These are phyloP conservation scores for Monilinia fructigena DNA, from an alignment of 2,329 filamentous ascomycete species.

Conservation along the genomic window DNA sequence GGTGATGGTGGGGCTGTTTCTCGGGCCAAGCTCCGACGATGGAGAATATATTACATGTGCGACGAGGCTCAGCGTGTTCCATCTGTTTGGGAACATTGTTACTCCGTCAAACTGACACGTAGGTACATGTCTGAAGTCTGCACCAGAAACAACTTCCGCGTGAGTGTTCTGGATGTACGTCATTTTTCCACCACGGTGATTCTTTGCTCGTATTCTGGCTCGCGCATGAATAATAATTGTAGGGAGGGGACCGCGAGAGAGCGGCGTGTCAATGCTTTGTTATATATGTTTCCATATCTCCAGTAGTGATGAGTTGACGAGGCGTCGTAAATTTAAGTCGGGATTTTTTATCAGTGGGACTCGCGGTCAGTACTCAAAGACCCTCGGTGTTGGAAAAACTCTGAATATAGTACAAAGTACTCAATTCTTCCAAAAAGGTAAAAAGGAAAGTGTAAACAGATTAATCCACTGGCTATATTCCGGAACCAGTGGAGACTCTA, in stretches of 20 bases:
- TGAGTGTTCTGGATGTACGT: neutral
- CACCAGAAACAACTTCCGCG: neutral
- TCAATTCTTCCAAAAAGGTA: neutral
- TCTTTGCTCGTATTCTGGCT: neutral
- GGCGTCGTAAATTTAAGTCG: neutral
- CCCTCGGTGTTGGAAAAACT: no score
- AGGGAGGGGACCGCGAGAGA: neutral
- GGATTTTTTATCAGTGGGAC: neutral
- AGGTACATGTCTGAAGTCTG: neutral
- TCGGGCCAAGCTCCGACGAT: neutral
- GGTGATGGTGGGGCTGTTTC: neutral
- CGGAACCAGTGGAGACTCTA: neutral
- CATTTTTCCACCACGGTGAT: neutral
- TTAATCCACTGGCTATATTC: neutral
- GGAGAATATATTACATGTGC: neutral
- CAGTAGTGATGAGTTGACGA: no score
- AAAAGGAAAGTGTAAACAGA: neutral
- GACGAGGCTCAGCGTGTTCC: conserved; percentile 9
- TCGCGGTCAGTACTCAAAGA: no score
- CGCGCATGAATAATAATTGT: neutral
- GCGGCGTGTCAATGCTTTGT: neutral
- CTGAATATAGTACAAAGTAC: neutral
- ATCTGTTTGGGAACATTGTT: conserved; percentile 10
- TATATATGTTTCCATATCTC: neutral
- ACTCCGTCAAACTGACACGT: neutral